Percentiles rank a stretch among this genome's conserved stretches.
These are phyloP conservation scores for Smittium mucronatum DNA, from an alignment of 371 early-diverging fungal species.

Conservation along the genomic window DNA sequence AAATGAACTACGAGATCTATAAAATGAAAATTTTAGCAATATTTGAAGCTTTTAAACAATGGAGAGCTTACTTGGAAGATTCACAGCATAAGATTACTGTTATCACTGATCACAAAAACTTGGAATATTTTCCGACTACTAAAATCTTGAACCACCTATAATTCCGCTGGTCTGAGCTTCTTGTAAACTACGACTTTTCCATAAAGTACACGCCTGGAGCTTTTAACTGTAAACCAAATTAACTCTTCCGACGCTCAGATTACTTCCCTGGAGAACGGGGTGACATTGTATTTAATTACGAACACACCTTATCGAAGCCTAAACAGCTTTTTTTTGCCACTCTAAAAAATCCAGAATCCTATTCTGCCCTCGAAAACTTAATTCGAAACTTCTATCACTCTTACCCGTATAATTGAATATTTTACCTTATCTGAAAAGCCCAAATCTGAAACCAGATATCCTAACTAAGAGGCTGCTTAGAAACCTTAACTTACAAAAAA, in stretches of 20 bases:
- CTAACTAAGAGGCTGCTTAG: too few species aligned
- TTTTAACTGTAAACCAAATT: not conserved
- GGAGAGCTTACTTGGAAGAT: conserved; percentile 9
- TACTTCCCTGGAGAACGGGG: too few species aligned
- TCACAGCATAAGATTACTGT: conserved; percentile 1
- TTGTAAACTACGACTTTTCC: conserved; percentile 7
- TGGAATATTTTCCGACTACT: conserved; percentile 8
- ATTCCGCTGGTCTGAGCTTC: not conserved
- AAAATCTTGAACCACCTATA: conserved; percentile 6
- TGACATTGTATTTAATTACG: not conserved
- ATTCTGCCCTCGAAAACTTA: not conserved
- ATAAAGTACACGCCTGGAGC: conserved; percentile 1
- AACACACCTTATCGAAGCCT: not conserved
- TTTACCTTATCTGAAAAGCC: not conserved
- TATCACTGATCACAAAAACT: conserved; percentile 12
- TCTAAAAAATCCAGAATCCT: not conserved
- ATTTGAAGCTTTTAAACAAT: conserved; percentile 6
- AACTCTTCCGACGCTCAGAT: not conserved
- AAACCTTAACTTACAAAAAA: too few species aligned
- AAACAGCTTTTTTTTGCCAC: not conserved
- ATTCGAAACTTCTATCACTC: not conserved
- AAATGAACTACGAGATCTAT: conserved; percentile 12
- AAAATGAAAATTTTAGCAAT: conserved; percentile 9
- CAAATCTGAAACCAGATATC: too few species aligned
- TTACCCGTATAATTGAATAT: not conserved